Evolutionary conservation across 805 yeast genomes (phyloP).

Genomic region (Yarrowia keelungensis): DNA sequence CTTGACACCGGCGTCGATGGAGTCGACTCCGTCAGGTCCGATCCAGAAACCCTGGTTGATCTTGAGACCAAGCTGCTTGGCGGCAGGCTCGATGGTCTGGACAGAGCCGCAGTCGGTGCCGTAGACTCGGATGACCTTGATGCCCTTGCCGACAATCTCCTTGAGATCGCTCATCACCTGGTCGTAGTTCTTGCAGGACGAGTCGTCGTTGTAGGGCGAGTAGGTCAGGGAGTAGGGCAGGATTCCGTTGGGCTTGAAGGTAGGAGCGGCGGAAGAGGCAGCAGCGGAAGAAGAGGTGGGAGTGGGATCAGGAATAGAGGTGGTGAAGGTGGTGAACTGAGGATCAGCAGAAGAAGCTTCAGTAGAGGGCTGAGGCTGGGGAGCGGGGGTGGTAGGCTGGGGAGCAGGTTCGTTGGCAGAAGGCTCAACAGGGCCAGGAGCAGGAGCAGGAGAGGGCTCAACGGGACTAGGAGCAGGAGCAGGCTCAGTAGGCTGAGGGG

Average conservation of each 20-base stretch:
- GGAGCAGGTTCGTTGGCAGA: not conserved
- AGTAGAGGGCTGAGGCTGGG: not conserved
- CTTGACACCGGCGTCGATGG: constrained; percentile 66
- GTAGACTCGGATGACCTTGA: constrained; percentile 73
- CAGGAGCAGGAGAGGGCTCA: constrained; percentile 7
- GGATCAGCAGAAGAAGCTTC: constrained; percentile 6
- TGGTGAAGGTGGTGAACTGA: constrained; percentile 4
- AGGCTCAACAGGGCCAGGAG: not conserved
- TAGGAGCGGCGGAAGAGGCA: not conserved
- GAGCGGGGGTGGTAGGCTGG: not conserved
- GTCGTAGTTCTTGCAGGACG: constrained; percentile 67
- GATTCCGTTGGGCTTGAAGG: constrained; percentile 16
- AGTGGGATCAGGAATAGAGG: constrained; percentile 1
- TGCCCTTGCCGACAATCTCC: constrained; percentile 65
- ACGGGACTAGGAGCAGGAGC: constrained; percentile 5
- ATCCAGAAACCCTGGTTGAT: constrained; percentile 93
- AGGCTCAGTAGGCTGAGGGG: constrained; percentile 1
- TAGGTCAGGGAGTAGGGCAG: constrained; percentile 50
- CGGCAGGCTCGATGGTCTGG: constrained; percentile 67
- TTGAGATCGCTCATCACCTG: constrained; percentile 66
- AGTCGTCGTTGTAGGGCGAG: constrained; percentile 71
- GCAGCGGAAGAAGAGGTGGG: constrained; percentile 5
- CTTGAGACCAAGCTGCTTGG: constrained; percentile 64
- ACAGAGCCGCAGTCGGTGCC: constrained; percentile 86
- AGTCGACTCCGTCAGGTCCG: constrained; percentile 64